Evolutionary conservation across 371 early-diverging fungal genomes (phyloP).

Genomic region (Circinella minor): DNA sequence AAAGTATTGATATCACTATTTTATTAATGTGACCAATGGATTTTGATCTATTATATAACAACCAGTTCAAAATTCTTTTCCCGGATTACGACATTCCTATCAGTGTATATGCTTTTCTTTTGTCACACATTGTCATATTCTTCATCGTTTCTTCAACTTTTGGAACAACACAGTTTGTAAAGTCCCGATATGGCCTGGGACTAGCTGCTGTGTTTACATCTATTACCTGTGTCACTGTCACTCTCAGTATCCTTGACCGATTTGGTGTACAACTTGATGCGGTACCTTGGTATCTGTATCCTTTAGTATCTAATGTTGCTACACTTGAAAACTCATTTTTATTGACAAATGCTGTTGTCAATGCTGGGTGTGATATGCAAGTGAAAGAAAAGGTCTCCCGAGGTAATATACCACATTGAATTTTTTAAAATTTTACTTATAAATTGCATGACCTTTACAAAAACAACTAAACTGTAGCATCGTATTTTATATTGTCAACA

Average conservation of each 20-base stretch:
- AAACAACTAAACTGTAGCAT: too few relatives aligned
- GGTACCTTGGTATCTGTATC: slow-evolving; percentile 58
- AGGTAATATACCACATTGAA: slow-evolving; percentile 30
- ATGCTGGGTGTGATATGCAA: slow-evolving; percentile 66
- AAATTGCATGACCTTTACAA: neutral
- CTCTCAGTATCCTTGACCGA: slow-evolving; percentile 29
- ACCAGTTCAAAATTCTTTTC: slow-evolving; percentile 9
- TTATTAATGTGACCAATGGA: too few relatives aligned
- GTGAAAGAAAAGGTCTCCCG: slow-evolving; percentile 72
- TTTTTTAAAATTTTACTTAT: too few relatives aligned
- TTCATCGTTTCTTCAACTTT: slow-evolving; percentile 66
- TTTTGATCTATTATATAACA: neutral
- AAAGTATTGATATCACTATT: too few relatives aligned
- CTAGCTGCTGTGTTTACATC: slow-evolving; percentile 60
- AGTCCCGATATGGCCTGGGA: slow-evolving; percentile 74
- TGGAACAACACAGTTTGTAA: slow-evolving; percentile 66
- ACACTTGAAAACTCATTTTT: slow-evolving; percentile 77
- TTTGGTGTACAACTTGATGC: slow-evolving; percentile 19
- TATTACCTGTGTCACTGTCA: slow-evolving; percentile 28
- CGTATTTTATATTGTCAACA: too few relatives aligned
- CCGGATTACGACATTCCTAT: slow-evolving; percentile 12
- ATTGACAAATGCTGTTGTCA: slow-evolving; percentile 71
- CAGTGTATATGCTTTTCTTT: slow-evolving; percentile 6
- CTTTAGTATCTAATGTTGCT: slow-evolving; percentile 69
- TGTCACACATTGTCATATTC: slow-evolving; percentile 22